Percentiles rank a stretch among this genome's conserved stretches.
Evolutionary conservation across 805 yeast species (phyloP).

Genomic region (Barnettozyma pratensis): DNA sequence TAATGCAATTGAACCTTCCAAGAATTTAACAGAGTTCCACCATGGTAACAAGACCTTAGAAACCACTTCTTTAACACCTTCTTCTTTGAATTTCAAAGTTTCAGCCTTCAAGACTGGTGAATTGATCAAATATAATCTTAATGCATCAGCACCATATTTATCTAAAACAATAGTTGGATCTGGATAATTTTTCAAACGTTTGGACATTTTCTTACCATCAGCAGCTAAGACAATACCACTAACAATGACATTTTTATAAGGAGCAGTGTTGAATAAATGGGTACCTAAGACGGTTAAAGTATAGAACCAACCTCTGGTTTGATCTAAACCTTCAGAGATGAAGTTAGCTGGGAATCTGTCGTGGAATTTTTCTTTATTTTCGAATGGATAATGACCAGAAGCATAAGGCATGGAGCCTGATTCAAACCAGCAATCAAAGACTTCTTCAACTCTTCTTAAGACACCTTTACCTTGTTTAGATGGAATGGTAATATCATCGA

Average conservation of each 20-base stretch:
- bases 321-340: constrained; percentile 98
- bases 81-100: constrained; percentile 94
- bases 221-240: constrained; percentile 95
- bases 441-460: constrained; percentile 91
- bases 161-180: constrained; percentile 81
- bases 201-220: constrained; percentile 99
- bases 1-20: constrained; percentile 88
- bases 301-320: constrained; percentile 99
- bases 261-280: constrained; percentile 86
- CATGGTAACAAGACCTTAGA: constrained; percentile 95
- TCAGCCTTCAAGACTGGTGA: constrained; percentile 98
- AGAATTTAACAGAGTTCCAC: constrained; percentile 97
- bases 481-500: constrained; percentile 91
- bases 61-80: constrained; percentile 97
- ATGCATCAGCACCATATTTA: constrained; percentile 96
- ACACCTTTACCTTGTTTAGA: constrained; percentile 84
- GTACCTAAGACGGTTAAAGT: constrained; percentile 94
- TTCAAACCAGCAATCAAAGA: constrained; percentile 99
- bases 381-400: constrained; percentile 95
- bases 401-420: constrained; percentile 99
- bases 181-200: constrained; percentile 96
- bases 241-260: constrained; percentile 92
- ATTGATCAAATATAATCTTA: constrained; percentile 91
- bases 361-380: constrained; percentile 64
- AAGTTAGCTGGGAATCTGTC: constrained; percentile 93